Conservation (phyloP, 1,139 yeast species). For the Sporopachydermia cereana region DNA sequence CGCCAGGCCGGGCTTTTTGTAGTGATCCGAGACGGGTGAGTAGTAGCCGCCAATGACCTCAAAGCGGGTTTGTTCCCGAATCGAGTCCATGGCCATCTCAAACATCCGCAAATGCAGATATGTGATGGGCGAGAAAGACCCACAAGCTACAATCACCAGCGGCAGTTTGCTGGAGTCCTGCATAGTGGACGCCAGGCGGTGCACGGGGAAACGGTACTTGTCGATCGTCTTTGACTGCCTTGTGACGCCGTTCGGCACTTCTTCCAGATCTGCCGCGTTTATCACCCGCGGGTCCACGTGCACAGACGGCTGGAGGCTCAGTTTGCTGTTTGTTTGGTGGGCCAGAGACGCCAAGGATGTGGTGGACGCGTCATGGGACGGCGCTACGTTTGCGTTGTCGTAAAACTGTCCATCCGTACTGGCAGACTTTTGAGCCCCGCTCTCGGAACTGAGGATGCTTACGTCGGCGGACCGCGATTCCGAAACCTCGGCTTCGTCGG, state of each 20-base stretch:
- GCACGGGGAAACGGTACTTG: constrained; percentile 73
- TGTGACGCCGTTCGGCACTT: constrained; percentile 86
- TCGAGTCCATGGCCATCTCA: constrained; percentile 96
- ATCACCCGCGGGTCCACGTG: constrained; percentile 36
- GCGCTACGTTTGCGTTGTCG: constrained; percentile 7
- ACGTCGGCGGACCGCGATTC: neutral
- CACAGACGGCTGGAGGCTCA: constrained; percentile 30
- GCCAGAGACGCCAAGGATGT: constrained; percentile 5
- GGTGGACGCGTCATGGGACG: constrained; percentile 2
- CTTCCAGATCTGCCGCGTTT: constrained; percentile 84
- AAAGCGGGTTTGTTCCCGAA: constrained; percentile 81
- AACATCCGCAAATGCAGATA: constrained; percentile 92
- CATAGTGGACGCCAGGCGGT: constrained; percentile 62
- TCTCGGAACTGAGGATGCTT: neutral
- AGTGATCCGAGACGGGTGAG: constrained; percentile 94
- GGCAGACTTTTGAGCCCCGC: constrained; percentile 8
- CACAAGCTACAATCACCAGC: constrained; percentile 91
- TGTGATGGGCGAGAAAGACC: constrained; percentile 92
- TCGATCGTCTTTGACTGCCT: constrained; percentile 68
- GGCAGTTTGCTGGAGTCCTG: constrained; percentile 76
- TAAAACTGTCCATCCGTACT: constrained; percentile 9
- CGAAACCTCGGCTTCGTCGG: constrained; percentile 15
- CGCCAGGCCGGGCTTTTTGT: constrained; percentile 88
- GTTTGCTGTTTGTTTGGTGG: constrained; percentile 9
- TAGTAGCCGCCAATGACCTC: constrained; percentile 96